Conservation (phyloP, 2,329 filamentous ascomycete genomes). For the Thelonectria blattea region DNA sequence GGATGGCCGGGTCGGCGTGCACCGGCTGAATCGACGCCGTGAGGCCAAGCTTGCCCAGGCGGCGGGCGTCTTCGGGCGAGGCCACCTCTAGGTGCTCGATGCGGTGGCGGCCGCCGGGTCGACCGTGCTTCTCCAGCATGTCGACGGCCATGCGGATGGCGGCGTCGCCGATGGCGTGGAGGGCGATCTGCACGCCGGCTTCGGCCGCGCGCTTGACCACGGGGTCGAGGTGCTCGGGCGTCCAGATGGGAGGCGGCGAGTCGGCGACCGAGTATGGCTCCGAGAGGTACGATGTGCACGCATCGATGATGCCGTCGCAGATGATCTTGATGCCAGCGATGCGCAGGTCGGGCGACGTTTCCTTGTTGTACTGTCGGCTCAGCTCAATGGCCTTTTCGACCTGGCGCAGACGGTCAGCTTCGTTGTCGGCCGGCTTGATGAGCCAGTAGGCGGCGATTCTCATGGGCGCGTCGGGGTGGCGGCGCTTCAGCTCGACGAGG, state of each 20-base stretch:
- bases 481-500: slow-evolving; percentile 51
- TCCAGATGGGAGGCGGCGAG: slow-evolving; percentile 59
- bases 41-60: slow-evolving; percentile 63
- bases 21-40: slow-evolving; percentile 64
- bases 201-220: slow-evolving; percentile 59
- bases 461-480: slow-evolving; percentile 43
- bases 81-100: slow-evolving; percentile 70
- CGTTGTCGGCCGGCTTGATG: slow-evolving; percentile 53
- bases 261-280: slow-evolving; percentile 60
- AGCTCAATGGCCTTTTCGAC: slow-evolving; percentile 57
- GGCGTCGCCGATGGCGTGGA: slow-evolving; percentile 68
- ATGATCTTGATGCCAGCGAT: slow-evolving; percentile 68
- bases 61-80: slow-evolving; percentile 57
- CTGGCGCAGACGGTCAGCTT: slow-evolving; percentile 51
- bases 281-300: slow-evolving; percentile 64
- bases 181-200: slow-evolving; percentile 62
- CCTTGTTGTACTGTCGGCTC: slow-evolving; percentile 42
- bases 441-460: slow-evolving; percentile 63
- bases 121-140: slow-evolving; percentile 50
- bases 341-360: slow-evolving; percentile 49
- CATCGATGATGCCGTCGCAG: slow-evolving; percentile 67
- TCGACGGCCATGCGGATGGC: slow-evolving; percentile 64
- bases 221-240: slow-evolving; percentile 55
- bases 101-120: slow-evolving; percentile 58
- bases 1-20: slow-evolving; percentile 63